Conservation (phyloP, 2,329 filamentous ascomycete species). For the Didymella pinodella region DNA sequence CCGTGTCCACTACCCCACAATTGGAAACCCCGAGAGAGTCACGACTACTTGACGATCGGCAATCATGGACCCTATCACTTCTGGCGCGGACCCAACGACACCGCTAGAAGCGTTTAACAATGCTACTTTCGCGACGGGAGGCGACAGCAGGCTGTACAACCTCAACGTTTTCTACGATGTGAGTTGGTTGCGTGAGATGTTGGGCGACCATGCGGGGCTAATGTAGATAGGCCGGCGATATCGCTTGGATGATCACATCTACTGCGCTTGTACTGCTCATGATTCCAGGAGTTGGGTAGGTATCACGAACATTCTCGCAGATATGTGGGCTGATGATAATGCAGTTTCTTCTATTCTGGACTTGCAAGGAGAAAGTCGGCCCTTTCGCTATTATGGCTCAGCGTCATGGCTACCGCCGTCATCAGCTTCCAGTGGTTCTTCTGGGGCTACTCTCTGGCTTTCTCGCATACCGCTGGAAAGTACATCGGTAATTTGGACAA, state of each 20-base stretch:
- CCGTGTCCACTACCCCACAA: neutral
- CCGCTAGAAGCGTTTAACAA: conserved; percentile 58
- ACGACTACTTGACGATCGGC: conserved; percentile 9
- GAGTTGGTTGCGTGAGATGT: conserved; percentile 40
- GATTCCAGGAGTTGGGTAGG: conserved; percentile 84
- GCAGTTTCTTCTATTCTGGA: conserved; percentile 89
- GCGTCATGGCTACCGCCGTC: conserved; percentile 80
- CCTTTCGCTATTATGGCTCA: conserved; percentile 83
- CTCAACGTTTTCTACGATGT: conserved; percentile 88
- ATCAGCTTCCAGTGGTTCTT: conserved; percentile 95
- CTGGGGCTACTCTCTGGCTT: conserved; percentile 87
- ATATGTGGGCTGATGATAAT: neutral
- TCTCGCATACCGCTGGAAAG: conserved; percentile 76
- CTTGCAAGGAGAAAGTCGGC: conserved; percentile 89
- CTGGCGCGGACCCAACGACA: conserved; percentile 41
- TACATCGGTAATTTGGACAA: conserved; percentile 83
- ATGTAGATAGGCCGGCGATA: conserved; percentile 72
- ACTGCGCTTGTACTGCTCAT: conserved; percentile 86
- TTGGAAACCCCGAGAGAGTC: neutral
- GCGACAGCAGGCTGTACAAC: conserved; percentile 71
- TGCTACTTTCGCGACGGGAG: conserved; percentile 69
- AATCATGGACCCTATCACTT: conserved; percentile 42
- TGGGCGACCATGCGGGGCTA: conserved; percentile 35
- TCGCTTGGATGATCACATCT: conserved; percentile 80
- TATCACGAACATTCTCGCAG: conserved; percentile 19